A percentile compares a stretch with the other conserved stretches of the same genome.
phyloP scores from a whole-genome alignment of 345 rosid species.

The Populus davidiana region DNA sequence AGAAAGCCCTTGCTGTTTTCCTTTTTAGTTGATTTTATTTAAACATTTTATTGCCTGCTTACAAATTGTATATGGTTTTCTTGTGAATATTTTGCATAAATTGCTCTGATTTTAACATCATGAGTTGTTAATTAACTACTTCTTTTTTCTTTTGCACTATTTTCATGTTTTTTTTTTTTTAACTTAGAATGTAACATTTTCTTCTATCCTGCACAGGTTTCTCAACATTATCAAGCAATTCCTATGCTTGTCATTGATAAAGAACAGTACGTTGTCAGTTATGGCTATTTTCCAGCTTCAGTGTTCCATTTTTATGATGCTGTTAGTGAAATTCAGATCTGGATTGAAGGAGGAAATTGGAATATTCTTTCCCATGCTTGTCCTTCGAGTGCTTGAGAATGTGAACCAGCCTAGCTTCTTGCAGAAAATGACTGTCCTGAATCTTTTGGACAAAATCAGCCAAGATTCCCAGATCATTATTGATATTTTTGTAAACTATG shows the following conservation, averaged over 20 bases:
- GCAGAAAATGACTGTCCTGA: conserved; percentile 94
- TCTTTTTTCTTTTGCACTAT: background rate
- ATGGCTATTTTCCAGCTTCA: conserved; percentile 97
- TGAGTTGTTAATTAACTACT: background rate
- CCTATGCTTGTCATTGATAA: conserved; percentile 85
- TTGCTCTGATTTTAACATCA: background rate
- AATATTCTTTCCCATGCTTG: conserved; percentile 91
- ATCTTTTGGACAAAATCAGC: conserved; percentile 70
- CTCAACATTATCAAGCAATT: conserved; percentile 77
- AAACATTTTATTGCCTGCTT: background rate
- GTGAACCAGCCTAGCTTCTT: conserved; percentile 94
- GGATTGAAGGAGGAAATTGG: conserved; percentile 88
- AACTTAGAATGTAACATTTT: conserved; percentile 7
- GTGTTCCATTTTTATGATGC: conserved; percentile 74
- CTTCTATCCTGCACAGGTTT: conserved; percentile 55
- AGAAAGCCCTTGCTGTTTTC: background rate
- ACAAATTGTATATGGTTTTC: background rate
- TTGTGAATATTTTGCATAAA: no score
- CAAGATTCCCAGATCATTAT: conserved; percentile 73
- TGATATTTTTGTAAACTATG: conserved; percentile 93
- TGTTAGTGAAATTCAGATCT: conserved; percentile 78
- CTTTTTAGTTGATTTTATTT: background rate
- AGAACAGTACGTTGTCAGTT: conserved; percentile 90
- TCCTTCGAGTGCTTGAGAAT: conserved; percentile 93
- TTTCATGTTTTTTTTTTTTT: background rate